Evolutionary conservation across 2,329 filamentous ascomycete genomes (phyloP), one percentile per base, ranked within the genome.

Genomic region (Berkeleyomyces basicola): DNA sequence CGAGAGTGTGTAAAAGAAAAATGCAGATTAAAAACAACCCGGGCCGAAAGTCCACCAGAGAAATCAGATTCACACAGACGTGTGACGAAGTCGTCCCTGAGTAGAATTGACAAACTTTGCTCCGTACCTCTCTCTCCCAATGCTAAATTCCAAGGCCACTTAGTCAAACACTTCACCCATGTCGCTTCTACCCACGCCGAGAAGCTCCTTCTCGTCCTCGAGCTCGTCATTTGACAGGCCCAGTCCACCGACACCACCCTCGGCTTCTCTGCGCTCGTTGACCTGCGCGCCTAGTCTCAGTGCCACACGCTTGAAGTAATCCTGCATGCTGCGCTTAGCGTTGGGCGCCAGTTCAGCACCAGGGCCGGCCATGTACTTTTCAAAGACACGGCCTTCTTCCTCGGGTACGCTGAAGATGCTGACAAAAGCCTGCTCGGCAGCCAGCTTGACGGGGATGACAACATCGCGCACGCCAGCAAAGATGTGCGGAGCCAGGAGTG

Each of bases 271-370:
- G 68, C 93, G 82, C 76, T 99, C 93, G 66, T 90, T 82, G 1
- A 88, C 90, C 72, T 97, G 93, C 16, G 78, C 82, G n/a, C 88
- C 92, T 23, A 97, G 75, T 68, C 91, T 82, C 69, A 92, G 73
- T 1, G 90, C 90, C 67, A 99, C 88, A 49, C 93, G 80, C 79
- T 96, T 96, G 77, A 97, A 97, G 76, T 99, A 99, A 72, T 99
- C 93, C 64, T 85, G 82, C 87, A 99, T 96, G 72, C 86, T 90
- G 68, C 92, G 82, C 79, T 95, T 93, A 16, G 84, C 84, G 47
- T 82, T 86, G 0, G 88, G 74, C 7, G 84, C 79, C 64, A 96
- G 74, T 2, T 83, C 81, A 59, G 82, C 81, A 4, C 81, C 82
- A 1, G 85, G 78, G 0, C 84, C 83, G 7, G 82, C 78, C 77